Evolutionary conservation across 495 filamentous ascomycete species (phyloP).

Genomic region (Neurospora discreta): DNA sequence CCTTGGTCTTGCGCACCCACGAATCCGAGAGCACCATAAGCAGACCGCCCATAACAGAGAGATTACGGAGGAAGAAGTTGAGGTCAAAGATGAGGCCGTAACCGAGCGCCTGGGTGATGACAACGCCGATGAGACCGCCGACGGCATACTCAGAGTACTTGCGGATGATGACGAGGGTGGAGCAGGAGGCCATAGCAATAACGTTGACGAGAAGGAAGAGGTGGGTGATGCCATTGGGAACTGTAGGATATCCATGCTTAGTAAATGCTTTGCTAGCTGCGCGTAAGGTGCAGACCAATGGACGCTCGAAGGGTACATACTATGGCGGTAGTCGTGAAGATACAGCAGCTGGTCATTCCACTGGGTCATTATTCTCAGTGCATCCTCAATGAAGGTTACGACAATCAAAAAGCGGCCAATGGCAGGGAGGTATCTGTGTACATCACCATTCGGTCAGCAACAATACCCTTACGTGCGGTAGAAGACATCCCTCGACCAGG

Average conservation of each 20-base stretch:
- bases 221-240: constrained; percentile 83
- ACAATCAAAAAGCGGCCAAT: constrained; percentile 97
- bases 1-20: constrained; percentile 95
- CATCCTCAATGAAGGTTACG: constrained; percentile 96
- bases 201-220: constrained; percentile 88
- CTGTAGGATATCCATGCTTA: constrained; percentile 34
- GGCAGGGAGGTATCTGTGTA: constrained; percentile 71
- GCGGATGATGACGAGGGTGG: constrained; percentile 75
- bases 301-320: constrained; percentile 42
- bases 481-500: constrained; percentile 2
- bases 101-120: constrained; percentile 90
- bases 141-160: constrained; percentile 90
- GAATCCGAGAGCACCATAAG: constrained; percentile 97
- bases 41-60: constrained; percentile 91
- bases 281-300: neutral
- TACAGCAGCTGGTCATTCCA: constrained; percentile 94
- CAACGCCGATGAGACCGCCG: constrained; percentile 76
- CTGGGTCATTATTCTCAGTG: constrained; percentile 91
- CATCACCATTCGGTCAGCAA: neutral
- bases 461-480: neutral
- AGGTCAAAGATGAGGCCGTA: constrained; percentile 98
- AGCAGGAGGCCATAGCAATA: constrained; percentile 75
- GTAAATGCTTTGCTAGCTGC: neutral
- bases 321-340: constrained; percentile 83
- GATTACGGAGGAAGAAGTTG: constrained; percentile 98